Conservation (phyloP, 1,139 yeast species). For the Citeromyces hawaiiensis region DNA sequence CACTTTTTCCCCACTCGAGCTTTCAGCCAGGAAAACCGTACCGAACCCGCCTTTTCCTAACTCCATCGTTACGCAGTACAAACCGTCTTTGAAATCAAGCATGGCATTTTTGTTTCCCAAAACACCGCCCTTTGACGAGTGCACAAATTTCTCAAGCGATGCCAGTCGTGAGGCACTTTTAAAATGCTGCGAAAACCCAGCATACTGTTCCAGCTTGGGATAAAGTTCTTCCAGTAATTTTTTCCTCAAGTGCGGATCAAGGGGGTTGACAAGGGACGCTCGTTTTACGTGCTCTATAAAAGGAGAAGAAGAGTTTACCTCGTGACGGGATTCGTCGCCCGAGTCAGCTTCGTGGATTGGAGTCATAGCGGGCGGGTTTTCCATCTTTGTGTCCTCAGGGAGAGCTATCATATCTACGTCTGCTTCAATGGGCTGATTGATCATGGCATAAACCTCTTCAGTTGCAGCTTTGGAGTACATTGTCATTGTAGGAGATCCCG, state of each 20-base stretch:
- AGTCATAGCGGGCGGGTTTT: slow-evolving; percentile 15
- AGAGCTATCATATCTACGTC: slow-evolving; percentile 27
- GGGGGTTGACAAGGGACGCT: neutral
- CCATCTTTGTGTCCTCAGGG: slow-evolving; percentile 40
- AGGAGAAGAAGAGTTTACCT: neutral
- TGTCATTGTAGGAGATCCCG: slow-evolving; percentile 67
- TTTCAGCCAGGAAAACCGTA: slow-evolving; percentile 62
- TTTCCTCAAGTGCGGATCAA: slow-evolving; percentile 8
- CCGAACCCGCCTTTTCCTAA: slow-evolving; percentile 80
- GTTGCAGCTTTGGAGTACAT: slow-evolving; percentile 65
- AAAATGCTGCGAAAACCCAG: neutral
- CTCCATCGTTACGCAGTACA: slow-evolving; percentile 42
- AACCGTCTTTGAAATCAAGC: slow-evolving; percentile 32
- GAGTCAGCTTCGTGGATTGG: neutral
- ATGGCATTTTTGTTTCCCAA: slow-evolving; percentile 28
- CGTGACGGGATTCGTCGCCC: neutral
- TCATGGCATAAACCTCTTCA: slow-evolving; percentile 65
- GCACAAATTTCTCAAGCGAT: neutral
- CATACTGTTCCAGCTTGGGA: slow-evolving; percentile 14
- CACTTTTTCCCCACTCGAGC: slow-evolving; percentile 37
- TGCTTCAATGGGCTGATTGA: slow-evolving; percentile 43
- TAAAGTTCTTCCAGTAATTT: slow-evolving; percentile 12
- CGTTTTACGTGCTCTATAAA: neutral
- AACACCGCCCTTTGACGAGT: neutral
- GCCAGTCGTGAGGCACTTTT: neutral